Evolutionary conservation across 768 basidiomycete genomes (phyloP).

Genomic region (Pleurotus sapidus): DNA sequence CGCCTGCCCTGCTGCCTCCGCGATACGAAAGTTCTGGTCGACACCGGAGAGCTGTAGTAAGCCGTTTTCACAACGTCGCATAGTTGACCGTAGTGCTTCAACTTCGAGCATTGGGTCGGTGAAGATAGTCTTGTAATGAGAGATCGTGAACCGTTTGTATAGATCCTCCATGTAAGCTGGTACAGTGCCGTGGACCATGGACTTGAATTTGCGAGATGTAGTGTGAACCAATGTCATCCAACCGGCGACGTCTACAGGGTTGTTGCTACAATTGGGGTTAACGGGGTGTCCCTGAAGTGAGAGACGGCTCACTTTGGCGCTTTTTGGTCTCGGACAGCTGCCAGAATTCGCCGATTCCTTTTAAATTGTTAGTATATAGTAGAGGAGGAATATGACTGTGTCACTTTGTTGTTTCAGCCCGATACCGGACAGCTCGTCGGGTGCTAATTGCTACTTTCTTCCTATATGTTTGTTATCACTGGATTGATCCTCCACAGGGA

Average conservation of each 20-base stretch:
- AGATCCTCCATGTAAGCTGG: not conserved
- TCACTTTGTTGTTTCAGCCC: not conserved
- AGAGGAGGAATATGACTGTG: not conserved
- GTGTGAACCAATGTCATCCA: not conserved
- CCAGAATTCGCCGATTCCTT: not conserved
- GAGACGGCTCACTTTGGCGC: no score
- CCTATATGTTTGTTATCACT: not conserved
- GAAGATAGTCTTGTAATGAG: not conserved
- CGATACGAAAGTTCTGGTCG: not conserved
- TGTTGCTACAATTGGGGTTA: not conserved
- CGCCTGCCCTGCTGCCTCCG: not conserved
- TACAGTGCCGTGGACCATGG: not conserved
- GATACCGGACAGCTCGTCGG: not conserved
- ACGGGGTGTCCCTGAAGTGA: no score
- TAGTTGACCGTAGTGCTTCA: not conserved
- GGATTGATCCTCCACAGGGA: not conserved
- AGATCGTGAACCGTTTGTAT: not conserved
- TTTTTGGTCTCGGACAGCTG: not conserved
- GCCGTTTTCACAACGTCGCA: not conserved
- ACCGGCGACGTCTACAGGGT: not conserved
- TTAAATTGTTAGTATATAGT: no score
- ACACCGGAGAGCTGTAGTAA: slow-evolving; percentile 2
- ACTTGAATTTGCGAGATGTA: not conserved
- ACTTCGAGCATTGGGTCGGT: not conserved
- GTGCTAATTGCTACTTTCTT: not conserved